Conservation (phyloP, 2,329 filamentous ascomycete genomes). For the Myriosclerotinia curreyana region DNA sequence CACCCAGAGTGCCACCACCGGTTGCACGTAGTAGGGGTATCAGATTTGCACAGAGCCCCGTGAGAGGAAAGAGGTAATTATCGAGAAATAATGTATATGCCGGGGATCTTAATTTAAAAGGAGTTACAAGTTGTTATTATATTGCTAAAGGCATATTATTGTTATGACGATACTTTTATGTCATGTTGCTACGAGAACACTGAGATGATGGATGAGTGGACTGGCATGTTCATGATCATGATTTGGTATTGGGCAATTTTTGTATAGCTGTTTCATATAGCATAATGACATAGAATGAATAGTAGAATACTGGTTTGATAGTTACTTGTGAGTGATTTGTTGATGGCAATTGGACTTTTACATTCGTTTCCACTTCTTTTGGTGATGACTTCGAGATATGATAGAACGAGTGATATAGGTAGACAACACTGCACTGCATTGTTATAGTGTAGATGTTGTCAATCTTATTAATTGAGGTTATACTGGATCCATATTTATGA, state of each 20-base stretch:
- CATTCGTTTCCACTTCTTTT: background rate
- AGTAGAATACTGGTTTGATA: background rate
- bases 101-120: background rate
- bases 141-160: conserved; percentile 3
- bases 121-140: background rate
- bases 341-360: background rate
- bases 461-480: background rate
- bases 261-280: background rate
- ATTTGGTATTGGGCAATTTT: conserved; percentile 8
- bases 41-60: conserved; percentile 39
- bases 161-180: background rate
- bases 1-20: conserved; percentile 35
- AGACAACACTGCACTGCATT: background rate
- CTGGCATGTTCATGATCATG: conserved; percentile 3
- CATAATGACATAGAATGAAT: conserved; percentile 8
- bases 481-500: background rate
- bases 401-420: background rate
- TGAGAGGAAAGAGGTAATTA: conserved; percentile 27
- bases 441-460: background rate
- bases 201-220: conserved; percentile 14
- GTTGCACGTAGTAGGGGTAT: conserved; percentile 35
- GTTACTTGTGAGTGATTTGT: background rate
- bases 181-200: conserved; percentile 7
- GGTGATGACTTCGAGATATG: background rate
- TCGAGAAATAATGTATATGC: background rate